These are phyloP conservation scores for Elsinoe arachidis DNA, from an alignment of 2,329 filamentous ascomycete genomes.

Conservation along the genomic window DNA sequence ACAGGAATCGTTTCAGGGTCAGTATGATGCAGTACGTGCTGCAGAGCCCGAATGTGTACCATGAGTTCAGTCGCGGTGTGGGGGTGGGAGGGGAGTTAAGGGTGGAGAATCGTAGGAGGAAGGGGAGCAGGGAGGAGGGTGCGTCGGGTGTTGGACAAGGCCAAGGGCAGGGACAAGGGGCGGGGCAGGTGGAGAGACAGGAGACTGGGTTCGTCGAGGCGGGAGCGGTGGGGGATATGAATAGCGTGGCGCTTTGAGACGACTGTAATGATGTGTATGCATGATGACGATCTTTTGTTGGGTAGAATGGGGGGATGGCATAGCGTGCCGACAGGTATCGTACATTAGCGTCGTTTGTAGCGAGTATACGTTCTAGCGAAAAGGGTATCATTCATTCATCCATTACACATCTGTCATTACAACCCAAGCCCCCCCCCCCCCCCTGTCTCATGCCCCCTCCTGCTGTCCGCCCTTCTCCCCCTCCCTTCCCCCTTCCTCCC, in stretches of 20 bases:
- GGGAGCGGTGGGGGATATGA: conserved; percentile 16
- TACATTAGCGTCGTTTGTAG: too few relatives aligned
- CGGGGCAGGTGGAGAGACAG: conserved; percentile 1
- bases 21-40: conserved; percentile 88
- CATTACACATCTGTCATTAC: too few relatives aligned
- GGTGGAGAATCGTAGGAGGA: background rate
- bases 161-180: background rate
- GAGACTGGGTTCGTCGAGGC: conserved; percentile 14
- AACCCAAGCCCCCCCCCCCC: too few relatives aligned
- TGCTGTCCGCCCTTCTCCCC: background rate
- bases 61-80: conserved; percentile 46
- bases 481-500: conserved; percentile 6
- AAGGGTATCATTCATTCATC: too few relatives aligned
- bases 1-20: conserved; percentile 90
- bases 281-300: background rate
- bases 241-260: conserved; percentile 8
- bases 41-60: conserved; percentile 68
- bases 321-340: background rate
- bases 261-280: background rate
- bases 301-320: background rate
- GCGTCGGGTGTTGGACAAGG: background rate
- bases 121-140: background rate
- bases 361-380: too few relatives aligned
- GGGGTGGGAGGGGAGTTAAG: conserved; percentile 4
- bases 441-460: background rate